Evolutionary conservation across 768 basidiomycete species (phyloP), one percentile per base, ranked within the genome.

Genomic region (Hirschioporus abietinus): DNA sequence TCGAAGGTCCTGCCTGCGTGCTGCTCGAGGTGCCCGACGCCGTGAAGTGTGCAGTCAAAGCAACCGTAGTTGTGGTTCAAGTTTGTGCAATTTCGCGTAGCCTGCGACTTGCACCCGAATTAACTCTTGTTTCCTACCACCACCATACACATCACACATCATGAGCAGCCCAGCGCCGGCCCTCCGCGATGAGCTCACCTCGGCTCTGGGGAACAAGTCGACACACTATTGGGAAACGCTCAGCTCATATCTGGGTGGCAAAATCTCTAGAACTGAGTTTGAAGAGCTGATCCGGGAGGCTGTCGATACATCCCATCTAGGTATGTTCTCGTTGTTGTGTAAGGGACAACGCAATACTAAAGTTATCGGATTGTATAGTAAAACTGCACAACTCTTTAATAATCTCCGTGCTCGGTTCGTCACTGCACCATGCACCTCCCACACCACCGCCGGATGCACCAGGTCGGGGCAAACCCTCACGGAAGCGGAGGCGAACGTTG

Each of bases 371-470:
- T 60, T 57, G 20, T 60, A 18, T 68, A 89, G 89, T 92, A 30
- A 91, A 92, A 75, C 78, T 93, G 1, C 92, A 94, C 73, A 94
- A 94, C 75, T 87, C 92, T 12, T 81, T 94, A 35, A 87, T 94
- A 36, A 92, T 93, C 34, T 92, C 92, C 1, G 76, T 94, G 18
- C 91, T 93, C 68, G 91, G 92, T 75, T 89, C 89, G 25, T 90
- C 91, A 1, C 85, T 86, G 0, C 86, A 89, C 70, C 86, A 88
- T 70, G 84, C 89, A 58, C 86, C 86, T 1, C 84, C 85, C 0
- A 87, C 90, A 0, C 86, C 88, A 8, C 88, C 90, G 0, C 82
- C 83, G n/a, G 78, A 88, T 52, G 73, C 79, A 1, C 83, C 88
- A 61, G 60, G 60, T 18, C 25, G 60, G 3, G 30, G 30, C 9